Base-by-base conservation (phyloP, 1,284 basidiomycete species). In the Rhodotorula sp. region DNA sequence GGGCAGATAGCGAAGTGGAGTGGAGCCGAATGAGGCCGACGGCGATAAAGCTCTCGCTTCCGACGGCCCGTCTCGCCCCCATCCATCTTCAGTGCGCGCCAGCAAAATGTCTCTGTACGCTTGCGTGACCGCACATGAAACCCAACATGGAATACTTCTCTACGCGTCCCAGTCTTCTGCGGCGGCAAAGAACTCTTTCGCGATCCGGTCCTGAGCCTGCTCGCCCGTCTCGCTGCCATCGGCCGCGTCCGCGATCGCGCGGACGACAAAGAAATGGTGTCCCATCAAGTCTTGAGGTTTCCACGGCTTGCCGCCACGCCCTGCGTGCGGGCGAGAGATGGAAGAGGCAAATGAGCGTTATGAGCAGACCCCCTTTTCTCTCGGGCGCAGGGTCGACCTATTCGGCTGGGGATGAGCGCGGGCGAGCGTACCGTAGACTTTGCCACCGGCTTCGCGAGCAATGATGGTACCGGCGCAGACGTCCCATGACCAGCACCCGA, bases 401-500 rank as follows among this genome's bases (percentile, higher is more conserved):
- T 28, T 28, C 28, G 28, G 28, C 28, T 28, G 28, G 38, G 38
- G 38, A 43, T 14, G 38, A 43, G 38, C 12, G 38, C 38, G 8
- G 1, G 55, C 10, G 7, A 23, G 16, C 34, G 64, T 12, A 71
- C 70, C 92, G 38, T 88, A 89, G 47, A 90, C 87, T 31, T 89
- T 83, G 34, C 90, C 87, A 10, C 93, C 93, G 0, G 95, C 92
- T 81, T 97, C 95, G 73, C 91, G 86, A 0, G 92, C 91, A 74
- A 99, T 95, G 72, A 95, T 89, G n/a, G 92, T 88, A 0, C 94
- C 95, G 1, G 95, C 89, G 84, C 89, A 80, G 1, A 78, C 82
- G 70, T 83, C 80, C 80, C 79, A 75, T 38, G 70, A 73, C 86
- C 90, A 92, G 80, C 90, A 92, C 15, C 93, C 93, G 69, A 94